Evolutionary conservation across 176 grass and related monocot genomes (phyloP), one percentile per base, ranked within the genome.

Genomic region (Neostapfia colusana): DNA sequence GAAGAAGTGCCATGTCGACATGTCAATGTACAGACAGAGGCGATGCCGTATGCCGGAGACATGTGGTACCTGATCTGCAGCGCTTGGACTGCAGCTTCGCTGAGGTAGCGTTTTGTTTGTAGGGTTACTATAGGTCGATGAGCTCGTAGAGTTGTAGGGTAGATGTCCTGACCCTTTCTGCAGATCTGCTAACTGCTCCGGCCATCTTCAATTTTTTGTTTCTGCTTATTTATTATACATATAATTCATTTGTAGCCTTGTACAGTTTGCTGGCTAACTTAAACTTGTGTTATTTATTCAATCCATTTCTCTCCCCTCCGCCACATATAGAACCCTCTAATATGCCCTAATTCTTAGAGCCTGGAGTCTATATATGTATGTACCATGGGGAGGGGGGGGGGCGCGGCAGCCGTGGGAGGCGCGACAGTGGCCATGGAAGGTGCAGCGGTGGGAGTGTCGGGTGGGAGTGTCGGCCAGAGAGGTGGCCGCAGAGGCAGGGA

Each of bases 171-270:
- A 78, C 44, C 75, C 36, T 13, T 48, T 79, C 38, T 66, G 75
- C 83, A 28, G 59, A 73, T 79, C 41, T 4, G 26, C 71, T 76
- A 65, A 72, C 61, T 46, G 23, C 20, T 45, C 45, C 3, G 39
- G 27, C 76, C 37, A 35, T 56, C 57, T 14, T 38, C 39, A 10
- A 3, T 1, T 57, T 70, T 84, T 88, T 76, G 7, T 20, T 63
- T 46, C 5, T 70, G 71, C 59, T 73, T 88, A 72, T 40, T 86
- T 72, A 67, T 88, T 54, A 69, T 70, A 81, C 63, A 70, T 80
- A 80, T 76, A 76, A 81, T 89, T 89, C 65, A 66, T 89, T 85
- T 41, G 77, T 72, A 80, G 17, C 49, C 28, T 12, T 89, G 82
- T 85, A 89, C 65, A 89, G 86, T 49, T 49, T 60, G 46, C 17